These are phyloP conservation scores for Macadamia integrifolia DNA, from an alignment of 164 flowering plant species.

Conservation along the genomic window DNA sequence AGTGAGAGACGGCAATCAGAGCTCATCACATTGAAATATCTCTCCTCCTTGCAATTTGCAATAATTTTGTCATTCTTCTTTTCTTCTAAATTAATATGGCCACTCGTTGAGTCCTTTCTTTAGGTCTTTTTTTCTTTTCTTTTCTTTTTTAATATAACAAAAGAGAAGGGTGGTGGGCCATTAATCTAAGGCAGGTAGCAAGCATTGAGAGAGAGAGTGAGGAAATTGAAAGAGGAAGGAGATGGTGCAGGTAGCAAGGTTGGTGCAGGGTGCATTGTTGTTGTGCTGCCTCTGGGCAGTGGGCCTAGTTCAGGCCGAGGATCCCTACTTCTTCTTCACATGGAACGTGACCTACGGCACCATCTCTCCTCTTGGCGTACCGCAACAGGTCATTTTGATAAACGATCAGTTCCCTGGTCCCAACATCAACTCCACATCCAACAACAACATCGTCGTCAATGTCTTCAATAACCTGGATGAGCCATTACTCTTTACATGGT, in stretches of 20 bases:
- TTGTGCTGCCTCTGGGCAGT: conserved; percentile 7
- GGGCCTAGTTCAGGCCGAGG: conserved; percentile 17
- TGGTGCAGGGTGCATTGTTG: neutral
- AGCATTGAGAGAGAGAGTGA: too few relatives aligned
- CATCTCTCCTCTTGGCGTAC: conserved; percentile 36
- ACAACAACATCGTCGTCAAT: conserved; percentile 56
- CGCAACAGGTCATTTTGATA: conserved; percentile 45
- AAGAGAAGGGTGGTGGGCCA: too few relatives aligned
- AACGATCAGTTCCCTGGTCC: conserved; percentile 61
- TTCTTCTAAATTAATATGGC: too few relatives aligned
- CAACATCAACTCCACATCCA: conserved; percentile 48
- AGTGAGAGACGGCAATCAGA: too few relatives aligned
- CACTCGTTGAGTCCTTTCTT: too few relatives aligned
- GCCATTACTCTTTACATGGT: conserved; percentile 47
- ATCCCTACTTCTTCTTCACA: conserved; percentile 33
- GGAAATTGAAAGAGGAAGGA: neutral
- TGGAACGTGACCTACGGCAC: conserved; percentile 45
- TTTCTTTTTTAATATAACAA: too few relatives aligned
- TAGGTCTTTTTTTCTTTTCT: too few relatives aligned
- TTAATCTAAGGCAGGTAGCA: too few relatives aligned
- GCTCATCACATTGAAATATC: too few relatives aligned
- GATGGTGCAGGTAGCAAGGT: conserved; percentile 1
- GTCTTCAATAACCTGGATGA: conserved; percentile 53
- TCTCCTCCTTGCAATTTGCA: too few relatives aligned
- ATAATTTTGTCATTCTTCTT: too few relatives aligned